Conservation (phyloP, 2,329 filamentous ascomycete species). For the Neonectria magnoliae region DNA sequence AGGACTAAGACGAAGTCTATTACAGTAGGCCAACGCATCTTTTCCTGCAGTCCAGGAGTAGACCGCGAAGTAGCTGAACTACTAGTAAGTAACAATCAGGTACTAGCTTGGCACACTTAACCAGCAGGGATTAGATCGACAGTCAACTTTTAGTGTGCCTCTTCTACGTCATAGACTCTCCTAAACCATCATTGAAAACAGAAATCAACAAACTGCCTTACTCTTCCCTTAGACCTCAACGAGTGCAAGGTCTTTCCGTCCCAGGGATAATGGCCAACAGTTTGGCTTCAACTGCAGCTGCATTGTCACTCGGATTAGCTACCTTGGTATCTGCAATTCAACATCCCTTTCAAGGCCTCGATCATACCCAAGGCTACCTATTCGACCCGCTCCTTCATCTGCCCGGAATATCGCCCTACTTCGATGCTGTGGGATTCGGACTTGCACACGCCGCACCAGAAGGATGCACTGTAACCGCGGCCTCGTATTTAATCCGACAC, state of each 20-base stretch:
- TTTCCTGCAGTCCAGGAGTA: not conserved
- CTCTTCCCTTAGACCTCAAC: not conserved
- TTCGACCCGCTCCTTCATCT: constrained; percentile 39
- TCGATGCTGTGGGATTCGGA: constrained; percentile 38
- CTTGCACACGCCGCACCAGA: constrained; percentile 33
- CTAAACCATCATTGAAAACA: not conserved
- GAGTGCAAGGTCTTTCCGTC: not conserved
- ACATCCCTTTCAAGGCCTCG: constrained; percentile 28
- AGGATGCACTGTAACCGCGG: constrained; percentile 34
- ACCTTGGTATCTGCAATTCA: constrained; percentile 23
- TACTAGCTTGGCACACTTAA: not conserved
- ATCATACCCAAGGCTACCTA: constrained; percentile 37
- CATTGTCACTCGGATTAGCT: constrained; percentile 4
- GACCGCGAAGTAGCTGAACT: not conserved
- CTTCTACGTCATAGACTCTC: constrained; percentile 9
- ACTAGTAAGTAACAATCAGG: not conserved
- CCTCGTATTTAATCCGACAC: constrained; percentile 38
- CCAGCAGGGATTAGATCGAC: not conserved
- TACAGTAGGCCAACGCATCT: not conserved
- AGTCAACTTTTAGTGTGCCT: not conserved
- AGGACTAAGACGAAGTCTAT: not conserved
- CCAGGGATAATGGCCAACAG: constrained; percentile 15
- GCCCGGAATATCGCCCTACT: constrained; percentile 39
- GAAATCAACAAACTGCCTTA: not conserved
- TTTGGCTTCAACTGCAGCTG: constrained; percentile 15